Evolutionary conservation across 106 monocot genomes (phyloP), one percentile per base, ranked within the genome.

Genomic region (Dendrobium catenatum): DNA sequence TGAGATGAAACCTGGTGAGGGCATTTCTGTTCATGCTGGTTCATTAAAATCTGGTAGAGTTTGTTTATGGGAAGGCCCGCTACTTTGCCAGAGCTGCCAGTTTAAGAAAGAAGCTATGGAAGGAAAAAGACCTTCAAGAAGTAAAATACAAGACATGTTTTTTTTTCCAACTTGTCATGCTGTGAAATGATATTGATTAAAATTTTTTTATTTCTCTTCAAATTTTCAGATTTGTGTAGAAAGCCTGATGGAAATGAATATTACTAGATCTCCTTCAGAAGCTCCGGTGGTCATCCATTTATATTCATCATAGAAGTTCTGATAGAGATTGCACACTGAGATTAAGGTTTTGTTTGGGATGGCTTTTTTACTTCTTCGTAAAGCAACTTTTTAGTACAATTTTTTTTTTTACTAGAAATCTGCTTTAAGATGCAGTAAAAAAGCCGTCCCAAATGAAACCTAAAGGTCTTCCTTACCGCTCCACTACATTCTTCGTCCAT

Each of bases 51-150:
- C 82, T 41, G 80, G 75, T 20, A 86, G 79, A 78, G 73, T 83
- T 49, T 75, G 86, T 29, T 82, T 88, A 1, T 91, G 95, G 89
- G 86, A 93, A 77, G 93, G 95, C 47, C 95, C 95, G 79, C 88
- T 93, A 40, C 95, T 95, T 78, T 95, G 95, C 76, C 40, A 59
- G 22, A 86, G 82, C 74, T 95, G 95, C 84, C 89, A 91, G 79
- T 75, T 20, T 49, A 95, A 95, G 72, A 95, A 89, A 55, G 95
- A 93, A 82, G 90, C 93, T 15, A 95, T 95, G 95, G 95, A 95
- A 86, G 95, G 95, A 73, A 95, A 89, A 77, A 55, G 27, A 46
- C 80, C 59, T 80, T 87, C 87, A 72, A 72, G 26, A 70, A 33
- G 72, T 72, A 72, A 22, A 31, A 13, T 40, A 27, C 0, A 40